Evolutionary conservation across 257 asterid species (phyloP).

Genomic region (Solanum chiquidenum): DNA sequence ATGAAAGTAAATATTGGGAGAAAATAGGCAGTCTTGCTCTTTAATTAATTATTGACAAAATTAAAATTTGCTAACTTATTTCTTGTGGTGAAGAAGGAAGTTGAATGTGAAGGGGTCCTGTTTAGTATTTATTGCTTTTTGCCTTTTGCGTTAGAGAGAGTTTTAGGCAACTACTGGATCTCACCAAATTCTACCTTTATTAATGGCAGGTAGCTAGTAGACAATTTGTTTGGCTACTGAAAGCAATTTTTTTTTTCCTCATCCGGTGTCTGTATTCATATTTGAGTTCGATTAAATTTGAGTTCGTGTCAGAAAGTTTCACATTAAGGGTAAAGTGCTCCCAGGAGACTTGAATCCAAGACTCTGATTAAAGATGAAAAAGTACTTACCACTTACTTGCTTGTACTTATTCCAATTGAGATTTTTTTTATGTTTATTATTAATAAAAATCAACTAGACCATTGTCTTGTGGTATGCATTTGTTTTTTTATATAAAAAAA

Average conservation of each 20-base stretch:
- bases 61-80: background rate
- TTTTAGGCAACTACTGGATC: background rate
- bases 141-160: background rate
- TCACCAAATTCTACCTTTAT: background rate
- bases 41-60: background rate
- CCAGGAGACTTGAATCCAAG: no score
- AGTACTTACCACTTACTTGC: no score
- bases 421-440: no score
- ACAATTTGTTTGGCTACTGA: background rate
- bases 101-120: background rate
- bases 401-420: no score
- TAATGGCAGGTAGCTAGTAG: background rate
- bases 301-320: no score
- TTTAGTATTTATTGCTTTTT: background rate
- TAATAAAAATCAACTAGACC: no score
- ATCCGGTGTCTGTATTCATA: no score
- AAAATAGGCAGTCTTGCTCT: background rate
- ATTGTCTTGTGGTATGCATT: no score
- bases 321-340: no score
- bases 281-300: no score
- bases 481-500: no score
- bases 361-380: no score
- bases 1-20: background rate
- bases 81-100: background rate
- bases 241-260: background rate